Conservation (phyloP, 1,284 basidiomycete genomes). For the Stereum hirsutum region DNA sequence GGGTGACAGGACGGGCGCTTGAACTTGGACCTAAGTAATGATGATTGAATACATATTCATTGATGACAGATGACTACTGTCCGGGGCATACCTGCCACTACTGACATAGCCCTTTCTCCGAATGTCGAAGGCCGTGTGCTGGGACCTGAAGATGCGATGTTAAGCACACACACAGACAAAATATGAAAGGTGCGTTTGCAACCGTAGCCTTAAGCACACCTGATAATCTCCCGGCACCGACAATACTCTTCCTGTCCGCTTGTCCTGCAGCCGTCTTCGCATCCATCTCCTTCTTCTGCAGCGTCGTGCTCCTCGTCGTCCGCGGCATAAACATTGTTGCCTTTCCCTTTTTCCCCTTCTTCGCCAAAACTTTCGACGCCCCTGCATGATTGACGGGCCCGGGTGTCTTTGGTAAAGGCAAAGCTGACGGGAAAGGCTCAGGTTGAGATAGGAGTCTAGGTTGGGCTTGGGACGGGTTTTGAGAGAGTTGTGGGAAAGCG, state of each 20-base stretch:
- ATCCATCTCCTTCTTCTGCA: background rate
- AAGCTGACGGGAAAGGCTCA: too few relatives aligned
- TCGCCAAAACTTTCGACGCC: background rate
- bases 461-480: too few relatives aligned
- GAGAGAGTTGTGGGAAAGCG: too few relatives aligned
- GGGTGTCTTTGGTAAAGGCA: too few relatives aligned
- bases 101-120: too few relatives aligned
- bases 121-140: background rate
- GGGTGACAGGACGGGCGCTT: background rate
- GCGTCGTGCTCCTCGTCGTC: background rate
- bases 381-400: too few relatives aligned
- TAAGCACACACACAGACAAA: background rate
- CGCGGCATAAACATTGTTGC: background rate
- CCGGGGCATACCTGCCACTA: too few relatives aligned
- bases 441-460: too few relatives aligned
- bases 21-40: background rate
- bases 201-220: background rate
- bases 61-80: background rate
- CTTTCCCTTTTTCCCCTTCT: background rate
- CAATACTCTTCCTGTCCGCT: too few relatives aligned
- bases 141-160: background rate
- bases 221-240: too few relatives aligned
- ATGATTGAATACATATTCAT: background rate
- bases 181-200: background rate
- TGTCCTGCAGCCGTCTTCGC: background rate